Evolutionary conservation across 306 rosid genomes (phyloP).

Genomic region (Pterocarpus macrocarpus): DNA sequence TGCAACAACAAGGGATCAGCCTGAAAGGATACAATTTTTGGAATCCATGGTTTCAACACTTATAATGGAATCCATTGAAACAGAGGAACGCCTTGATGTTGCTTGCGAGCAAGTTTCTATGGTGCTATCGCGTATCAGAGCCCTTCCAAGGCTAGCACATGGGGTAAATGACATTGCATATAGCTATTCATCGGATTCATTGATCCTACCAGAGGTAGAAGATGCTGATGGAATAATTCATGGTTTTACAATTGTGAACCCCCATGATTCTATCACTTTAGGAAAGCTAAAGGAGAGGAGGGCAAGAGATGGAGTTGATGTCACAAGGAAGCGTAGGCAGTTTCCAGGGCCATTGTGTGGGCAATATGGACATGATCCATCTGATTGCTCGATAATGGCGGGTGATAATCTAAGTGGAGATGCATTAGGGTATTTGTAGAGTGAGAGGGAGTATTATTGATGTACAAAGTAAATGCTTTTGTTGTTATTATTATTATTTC

Average conservation of each 20-base stretch:
- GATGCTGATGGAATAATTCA: constrained; percentile 69
- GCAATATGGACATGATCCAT: constrained; percentile 70
- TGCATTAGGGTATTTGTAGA: constrained; percentile 63
- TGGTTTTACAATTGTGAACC: constrained; percentile 61
- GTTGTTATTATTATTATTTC: constrained; percentile 12
- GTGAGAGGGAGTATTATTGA: constrained; percentile 29
- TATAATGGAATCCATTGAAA: constrained; percentile 72
- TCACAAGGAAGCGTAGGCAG: constrained; percentile 67
- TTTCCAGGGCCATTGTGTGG: constrained; percentile 70
- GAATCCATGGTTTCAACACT: constrained; percentile 75
- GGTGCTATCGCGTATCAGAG: constrained; percentile 70
- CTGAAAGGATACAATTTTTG: constrained; percentile 67
- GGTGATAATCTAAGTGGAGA: constrained; percentile 65
- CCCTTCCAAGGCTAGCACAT: constrained; percentile 68
- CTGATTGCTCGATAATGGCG: constrained; percentile 68
- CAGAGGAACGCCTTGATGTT: constrained; percentile 76
- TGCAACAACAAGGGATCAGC: constrained; percentile 58
- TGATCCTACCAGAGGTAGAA: constrained; percentile 77
- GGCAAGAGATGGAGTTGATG: constrained; percentile 71
- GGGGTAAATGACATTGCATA: constrained; percentile 58
- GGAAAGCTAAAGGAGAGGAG: constrained; percentile 83
- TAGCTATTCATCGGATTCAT: constrained; percentile 65
- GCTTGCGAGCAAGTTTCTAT: constrained; percentile 76
- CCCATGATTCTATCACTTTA: constrained; percentile 64
- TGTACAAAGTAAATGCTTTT: constrained; percentile 51